A percentile compares a stretch with the other conserved stretches of the same genome.
Evolutionary conservation across 306 rosid species (phyloP).

Genomic region (Hippophae tibetana): DNA sequence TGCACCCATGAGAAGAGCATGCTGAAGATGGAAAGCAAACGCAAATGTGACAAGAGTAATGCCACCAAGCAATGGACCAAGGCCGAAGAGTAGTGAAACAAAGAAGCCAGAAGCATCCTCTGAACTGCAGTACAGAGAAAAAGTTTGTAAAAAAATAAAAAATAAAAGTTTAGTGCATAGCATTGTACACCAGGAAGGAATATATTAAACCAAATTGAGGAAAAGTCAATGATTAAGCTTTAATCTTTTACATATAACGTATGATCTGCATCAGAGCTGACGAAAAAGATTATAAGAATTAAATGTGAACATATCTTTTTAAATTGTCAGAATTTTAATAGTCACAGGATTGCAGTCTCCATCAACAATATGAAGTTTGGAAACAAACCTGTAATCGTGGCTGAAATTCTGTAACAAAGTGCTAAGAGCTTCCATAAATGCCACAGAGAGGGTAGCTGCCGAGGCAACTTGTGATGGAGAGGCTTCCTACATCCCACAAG

Average conservation of each 20-base stretch:
- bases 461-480: conserved; percentile 92
- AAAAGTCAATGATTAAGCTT: too few relatives aligned
- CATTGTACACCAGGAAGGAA: too few relatives aligned
- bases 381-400: conserved; percentile 66
- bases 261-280: too few relatives aligned
- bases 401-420: conserved; percentile 75
- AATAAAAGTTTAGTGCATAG: not conserved
- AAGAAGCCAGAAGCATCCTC: conserved; percentile 98
- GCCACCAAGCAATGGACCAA: conserved; percentile 94
- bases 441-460: conserved; percentile 87
- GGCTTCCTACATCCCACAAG: conserved; percentile 61
- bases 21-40: conserved; percentile 70
- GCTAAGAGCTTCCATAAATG: conserved; percentile 98
- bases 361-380: not conserved
- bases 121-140: conserved; percentile 47
- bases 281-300: too few relatives aligned
- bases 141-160: conserved; percentile 2
- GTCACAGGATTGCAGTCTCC: not conserved
- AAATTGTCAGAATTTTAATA: too few relatives aligned
- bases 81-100: conserved; percentile 88
- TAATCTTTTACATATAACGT: too few relatives aligned
- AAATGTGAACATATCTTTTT: too few relatives aligned
- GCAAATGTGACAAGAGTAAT: conserved; percentile 63
- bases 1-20: conserved; percentile 90
- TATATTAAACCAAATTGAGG: too few relatives aligned